phyloP scores from a whole-genome alignment of 129 eudicot species.

The Calendula officinalis region DNA sequence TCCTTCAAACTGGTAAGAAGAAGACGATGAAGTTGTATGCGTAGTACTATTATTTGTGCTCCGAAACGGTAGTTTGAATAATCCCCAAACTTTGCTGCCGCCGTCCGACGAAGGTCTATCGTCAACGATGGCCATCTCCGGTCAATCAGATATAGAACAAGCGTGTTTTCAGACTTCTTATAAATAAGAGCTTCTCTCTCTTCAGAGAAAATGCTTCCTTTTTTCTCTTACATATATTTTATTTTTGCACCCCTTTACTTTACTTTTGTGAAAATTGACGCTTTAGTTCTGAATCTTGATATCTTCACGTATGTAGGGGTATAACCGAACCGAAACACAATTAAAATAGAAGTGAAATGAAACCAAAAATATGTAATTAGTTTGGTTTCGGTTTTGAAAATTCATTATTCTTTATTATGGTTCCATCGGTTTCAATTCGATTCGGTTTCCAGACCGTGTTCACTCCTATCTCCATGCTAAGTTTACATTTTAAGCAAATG shows the following conservation, averaged over 20 bases:
- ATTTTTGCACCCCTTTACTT: background rate
- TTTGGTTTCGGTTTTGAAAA: too few species aligned
- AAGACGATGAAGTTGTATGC: constrained; percentile 38
- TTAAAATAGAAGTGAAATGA: too few species aligned
- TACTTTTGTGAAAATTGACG: background rate
- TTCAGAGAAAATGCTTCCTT: background rate
- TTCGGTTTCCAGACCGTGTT: too few species aligned
- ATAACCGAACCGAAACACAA: too few species aligned
- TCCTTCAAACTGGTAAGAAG: constrained; percentile 41
- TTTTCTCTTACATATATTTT: background rate
- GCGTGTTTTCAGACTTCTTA: constrained; percentile 5
- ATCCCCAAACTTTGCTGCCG: constrained; percentile 54
- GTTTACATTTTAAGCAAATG: too few species aligned
- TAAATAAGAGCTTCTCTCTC: background rate
- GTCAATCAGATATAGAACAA: background rate
- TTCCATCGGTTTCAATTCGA: too few species aligned
- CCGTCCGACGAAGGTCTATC: constrained; percentile 51
- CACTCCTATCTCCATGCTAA: too few species aligned
- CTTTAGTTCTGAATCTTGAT: background rate
- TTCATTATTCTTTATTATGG: too few species aligned
- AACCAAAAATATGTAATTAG: too few species aligned
- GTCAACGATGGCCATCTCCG: constrained; percentile 62
- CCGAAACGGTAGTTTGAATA: constrained; percentile 75
- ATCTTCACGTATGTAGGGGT: too few species aligned
- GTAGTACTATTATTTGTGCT: constrained; percentile 31